Base-by-base conservation (phyloP, 2,329 filamentous ascomycete species). In the Sphaerulina populicola region DNA sequence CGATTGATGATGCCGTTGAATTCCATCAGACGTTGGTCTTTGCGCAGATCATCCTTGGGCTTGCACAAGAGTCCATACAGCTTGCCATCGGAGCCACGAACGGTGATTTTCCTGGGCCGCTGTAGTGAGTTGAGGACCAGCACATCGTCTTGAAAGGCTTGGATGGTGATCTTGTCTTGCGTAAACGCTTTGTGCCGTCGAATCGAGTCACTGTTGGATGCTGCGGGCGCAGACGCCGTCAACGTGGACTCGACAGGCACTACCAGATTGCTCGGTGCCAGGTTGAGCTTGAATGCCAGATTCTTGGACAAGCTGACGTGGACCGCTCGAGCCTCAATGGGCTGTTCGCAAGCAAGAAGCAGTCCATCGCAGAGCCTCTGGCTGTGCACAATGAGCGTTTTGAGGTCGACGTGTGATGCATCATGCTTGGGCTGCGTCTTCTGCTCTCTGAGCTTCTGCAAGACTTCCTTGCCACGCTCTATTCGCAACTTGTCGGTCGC, bases 1-100 rank as follows among this genome's bases (percentile, higher is more conserved):
- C 93, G 80, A 67, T 98, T 98, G 73, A 98, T 97, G 80, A 97
- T 93, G 41, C 85, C 83, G 67, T 97, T 98, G 75, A 98, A 98
- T 66, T 98, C 94, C 90, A 98, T 98, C 15, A 98, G 81, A 46
- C 93, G 88, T 68, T 97, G 91, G 63, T 99, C 94, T 59, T 94
- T 98, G 45, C 93, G 85, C 21, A 99, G 78, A 67, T 99, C 94
- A 66, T 98, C 93, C 68, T 97, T 97, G 7, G 93, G 94, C 65
- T 99, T 98, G 74, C 94, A 94, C 50, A 99, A 77, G 6, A 98
- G 79, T 57, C 88, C 87, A 67, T 98, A 98, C 14, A 78, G 77
- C 52, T 85, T 85, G 6, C 94, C 93, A 68, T 99, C 89, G 0
- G 87, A 91, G 0, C 91, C 93, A 49, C 87, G 80, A 6, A 93